Evolutionary conservation across 371 early-diverging fungal species (phyloP).

Genomic region (Conidiobolus incongruus): DNA sequence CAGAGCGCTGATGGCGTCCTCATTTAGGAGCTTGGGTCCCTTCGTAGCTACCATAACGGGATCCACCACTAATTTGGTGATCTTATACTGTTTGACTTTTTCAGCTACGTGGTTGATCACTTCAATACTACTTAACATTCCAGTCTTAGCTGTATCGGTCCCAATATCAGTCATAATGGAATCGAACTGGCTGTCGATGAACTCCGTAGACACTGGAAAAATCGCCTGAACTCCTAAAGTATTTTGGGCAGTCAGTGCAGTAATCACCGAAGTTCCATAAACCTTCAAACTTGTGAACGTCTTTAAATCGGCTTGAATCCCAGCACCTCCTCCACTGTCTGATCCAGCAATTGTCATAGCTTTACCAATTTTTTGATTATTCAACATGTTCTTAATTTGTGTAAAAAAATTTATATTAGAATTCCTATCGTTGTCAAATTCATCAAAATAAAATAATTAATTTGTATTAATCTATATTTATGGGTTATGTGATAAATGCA

Average conservation of each 20-base stretch:
- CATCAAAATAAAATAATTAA: too few relatives aligned
- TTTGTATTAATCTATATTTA: too few relatives aligned
- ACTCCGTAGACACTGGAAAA: constrained; percentile 26
- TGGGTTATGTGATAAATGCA: too few relatives aligned
- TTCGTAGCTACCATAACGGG: constrained; percentile 75
- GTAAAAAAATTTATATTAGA: too few relatives aligned
- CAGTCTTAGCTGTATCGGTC: constrained; percentile 52
- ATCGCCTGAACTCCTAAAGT: constrained; percentile 50
- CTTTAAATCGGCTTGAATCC: constrained; percentile 77
- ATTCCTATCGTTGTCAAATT: too few relatives aligned
- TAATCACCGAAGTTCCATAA: constrained; percentile 50
- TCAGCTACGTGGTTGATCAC: constrained; percentile 29
- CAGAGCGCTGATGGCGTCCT: constrained; percentile 30
- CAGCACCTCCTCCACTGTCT: constrained; percentile 46
- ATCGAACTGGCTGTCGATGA: constrained; percentile 42
- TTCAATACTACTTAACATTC: constrained; percentile 46
- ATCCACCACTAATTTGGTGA: constrained; percentile 37
- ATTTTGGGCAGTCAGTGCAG: constrained; percentile 66
- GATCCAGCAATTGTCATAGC: constrained; percentile 38
- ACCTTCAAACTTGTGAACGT: constrained; percentile 47
- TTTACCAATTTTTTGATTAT: constrained; percentile 6
- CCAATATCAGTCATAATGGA: constrained; percentile 58
- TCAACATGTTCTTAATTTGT: too few relatives aligned
- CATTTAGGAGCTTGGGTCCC: constrained; percentile 32
- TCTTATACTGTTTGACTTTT: constrained; percentile 13